A percentile compares a stretch with the other conserved stretches of the same genome.
Conservation (phyloP, 2,329 filamentous ascomycete genomes). For the Alternaria metachromatica region DNA sequence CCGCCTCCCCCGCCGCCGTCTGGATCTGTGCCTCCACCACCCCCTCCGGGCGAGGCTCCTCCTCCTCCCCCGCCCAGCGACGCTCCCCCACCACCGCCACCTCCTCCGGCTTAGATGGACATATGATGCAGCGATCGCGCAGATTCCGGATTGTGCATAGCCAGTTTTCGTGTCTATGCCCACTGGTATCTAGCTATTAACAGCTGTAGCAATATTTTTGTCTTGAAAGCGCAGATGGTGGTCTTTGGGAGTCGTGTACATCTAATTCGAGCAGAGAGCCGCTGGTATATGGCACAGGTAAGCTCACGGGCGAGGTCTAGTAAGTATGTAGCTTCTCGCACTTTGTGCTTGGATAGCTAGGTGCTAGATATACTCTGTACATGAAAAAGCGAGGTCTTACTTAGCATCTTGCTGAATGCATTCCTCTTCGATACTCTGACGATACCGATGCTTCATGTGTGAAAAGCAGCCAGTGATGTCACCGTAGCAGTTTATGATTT, state of each 20-base stretch:
- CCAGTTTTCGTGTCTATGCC: neutral
- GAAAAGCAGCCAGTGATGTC: neutral
- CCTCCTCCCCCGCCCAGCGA: conserved; percentile 65
- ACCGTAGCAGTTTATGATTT: too few relatives aligned
- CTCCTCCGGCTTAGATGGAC: conserved; percentile 32
- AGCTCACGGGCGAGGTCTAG: conserved; percentile 4
- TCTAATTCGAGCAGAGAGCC: conserved; percentile 3
- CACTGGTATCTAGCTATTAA: neutral
- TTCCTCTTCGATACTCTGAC: neutral
- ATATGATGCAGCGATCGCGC: neutral
- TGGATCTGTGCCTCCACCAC: conserved; percentile 65
- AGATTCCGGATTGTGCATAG: neutral
- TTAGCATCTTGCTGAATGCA: neutral
- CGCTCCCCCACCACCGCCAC: conserved; percentile 60
- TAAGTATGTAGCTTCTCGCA: conserved; percentile 5
- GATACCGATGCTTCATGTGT: neutral
- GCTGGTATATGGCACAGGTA: conserved; percentile 14
- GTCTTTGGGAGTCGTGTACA: neutral
- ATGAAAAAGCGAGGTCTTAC: neutral
- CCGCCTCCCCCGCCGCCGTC: conserved; percentile 69
- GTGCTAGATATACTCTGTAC: neutral
- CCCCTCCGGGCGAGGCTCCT: conserved; percentile 61
- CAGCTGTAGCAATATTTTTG: neutral
- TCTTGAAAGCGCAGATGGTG: neutral
- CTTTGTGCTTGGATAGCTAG: neutral